These are phyloP conservation scores for Coniochaeta sp. DNA, from an alignment of 2,329 filamentous ascomycete species.

Conservation along the genomic window DNA sequence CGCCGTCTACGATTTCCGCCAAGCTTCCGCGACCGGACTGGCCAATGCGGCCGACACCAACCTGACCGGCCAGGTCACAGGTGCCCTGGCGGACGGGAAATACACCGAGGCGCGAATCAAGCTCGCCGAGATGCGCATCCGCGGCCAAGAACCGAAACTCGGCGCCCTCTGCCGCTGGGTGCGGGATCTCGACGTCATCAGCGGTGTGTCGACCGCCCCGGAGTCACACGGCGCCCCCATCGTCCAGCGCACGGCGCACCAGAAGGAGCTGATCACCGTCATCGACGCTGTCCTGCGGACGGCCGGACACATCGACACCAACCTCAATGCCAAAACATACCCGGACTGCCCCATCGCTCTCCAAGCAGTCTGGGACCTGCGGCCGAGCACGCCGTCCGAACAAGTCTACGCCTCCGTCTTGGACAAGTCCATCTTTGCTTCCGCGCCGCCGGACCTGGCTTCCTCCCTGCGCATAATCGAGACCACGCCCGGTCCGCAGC, in stretches of 20 bases:
- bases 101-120: conserved; percentile 59
- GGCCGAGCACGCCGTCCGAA: conserved; percentile 30
- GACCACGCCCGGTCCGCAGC: conserved; percentile 47
- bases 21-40: conserved; percentile 60
- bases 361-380: conserved; percentile 55
- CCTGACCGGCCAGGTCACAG: conserved; percentile 59
- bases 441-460: conserved; percentile 26
- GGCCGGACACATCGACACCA: conserved; percentile 52
- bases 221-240: conserved; percentile 26
- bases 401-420: conserved; percentile 50
- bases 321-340: conserved; percentile 20
- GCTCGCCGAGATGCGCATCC: conserved; percentile 62
- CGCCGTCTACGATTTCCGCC: conserved; percentile 62
- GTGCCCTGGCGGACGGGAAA: conserved; percentile 56
- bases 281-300: conserved; percentile 59
- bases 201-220: conserved; percentile 52
- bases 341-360: conserved; percentile 44
- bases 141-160: conserved; percentile 57
- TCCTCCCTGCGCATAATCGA: conserved; percentile 51
- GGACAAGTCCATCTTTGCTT: conserved; percentile 45
- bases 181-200: conserved; percentile 62
- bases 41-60: conserved; percentile 50
- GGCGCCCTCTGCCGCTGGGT: conserved; percentile 68
- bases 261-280: conserved; percentile 50
- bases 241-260: conserved; percentile 31